Base-by-base conservation (phyloP, 2,329 filamentous ascomycete genomes). In the Rachicladosporium sp. region DNA sequence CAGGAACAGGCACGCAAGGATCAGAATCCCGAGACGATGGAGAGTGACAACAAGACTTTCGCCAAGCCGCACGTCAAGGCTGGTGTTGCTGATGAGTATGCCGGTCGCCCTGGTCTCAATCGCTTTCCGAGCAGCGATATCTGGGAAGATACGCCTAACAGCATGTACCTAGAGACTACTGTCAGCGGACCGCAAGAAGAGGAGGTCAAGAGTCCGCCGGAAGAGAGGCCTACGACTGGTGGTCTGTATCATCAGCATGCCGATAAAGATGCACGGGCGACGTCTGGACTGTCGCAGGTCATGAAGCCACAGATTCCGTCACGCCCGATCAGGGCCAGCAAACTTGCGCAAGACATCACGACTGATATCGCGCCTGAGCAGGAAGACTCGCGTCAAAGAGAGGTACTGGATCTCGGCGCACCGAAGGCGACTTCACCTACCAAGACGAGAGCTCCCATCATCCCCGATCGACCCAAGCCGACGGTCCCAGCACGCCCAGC, bases 131-230 rank as follows among this genome's bases (percentile, higher is more conserved):
- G 88, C 57, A 78, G 78, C 39, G 89, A 96, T 61, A 78, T 95
- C 32, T 95, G 89, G 89, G 89, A 96, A 64, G 89, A 96, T 58
- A 79, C 76, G 0, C 89, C 89, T 1, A 86, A 93, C 51, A 89
- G 84, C 53, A 73, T 83, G 42, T 73, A 82, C 46, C 72, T 93
- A 12, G 78, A 87, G 53, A 82, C 88, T 0, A 88, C 81, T 1
- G 78, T 93, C 36, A 63, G 57, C 27, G 46, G 46, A 6, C 57
- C 56, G 31, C 52, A 58, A 37, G 50, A 54, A 46, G 55, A 56
- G n/a, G 55, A 60, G 30, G 42, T 48, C 4, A 45, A 32, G 27
- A 54, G 53, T 37, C 50, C 52, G 2, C 45, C 50, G 7, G 53
- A 56, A n/a, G 51, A 51, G 10, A 43, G 47, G 35, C 45, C 52